Evolutionary conservation across 1,284 basidiomycete genomes (phyloP).

Genomic region (Trametes sp.): DNA sequence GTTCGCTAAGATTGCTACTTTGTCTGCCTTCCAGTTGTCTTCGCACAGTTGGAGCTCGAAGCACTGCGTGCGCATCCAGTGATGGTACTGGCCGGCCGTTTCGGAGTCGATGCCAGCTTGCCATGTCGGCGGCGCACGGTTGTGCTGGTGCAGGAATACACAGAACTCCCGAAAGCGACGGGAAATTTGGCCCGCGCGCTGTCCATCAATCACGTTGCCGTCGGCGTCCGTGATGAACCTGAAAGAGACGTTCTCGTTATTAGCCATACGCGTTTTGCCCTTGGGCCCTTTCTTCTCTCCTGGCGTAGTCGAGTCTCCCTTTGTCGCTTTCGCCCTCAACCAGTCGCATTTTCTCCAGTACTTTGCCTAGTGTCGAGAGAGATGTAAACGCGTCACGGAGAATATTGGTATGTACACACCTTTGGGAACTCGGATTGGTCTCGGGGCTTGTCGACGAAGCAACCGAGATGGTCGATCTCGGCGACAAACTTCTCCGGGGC

Average conservation of each 20-base stretch:
- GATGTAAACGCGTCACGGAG: too few species aligned
- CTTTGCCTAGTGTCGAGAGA: neutral
- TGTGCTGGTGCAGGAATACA: neutral
- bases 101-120: conserved; percentile 1
- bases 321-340: neutral
- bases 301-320: neutral
- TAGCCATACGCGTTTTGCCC: neutral
- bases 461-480: too few species aligned
- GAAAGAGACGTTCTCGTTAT: neutral
- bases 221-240: conserved; percentile 6
- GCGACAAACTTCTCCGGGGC: too few species aligned
- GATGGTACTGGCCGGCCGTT: neutral
- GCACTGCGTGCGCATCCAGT: conserved; percentile 7
- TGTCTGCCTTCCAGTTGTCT: conserved; percentile 6
- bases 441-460: too few species aligned
- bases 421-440: too few species aligned
- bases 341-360: neutral
- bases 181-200: neutral
- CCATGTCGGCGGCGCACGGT: neutral
- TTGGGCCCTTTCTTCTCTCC: neutral
- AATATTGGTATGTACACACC: too few species aligned
- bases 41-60: conserved; percentile 3
- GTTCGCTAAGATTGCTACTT: neutral
- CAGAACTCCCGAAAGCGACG: conserved; percentile 8
- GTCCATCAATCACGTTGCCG: neutral